Evolutionary conservation across 1,139 yeast genomes (phyloP).

Genomic region (Scheffersomyces parashehatae): DNA sequence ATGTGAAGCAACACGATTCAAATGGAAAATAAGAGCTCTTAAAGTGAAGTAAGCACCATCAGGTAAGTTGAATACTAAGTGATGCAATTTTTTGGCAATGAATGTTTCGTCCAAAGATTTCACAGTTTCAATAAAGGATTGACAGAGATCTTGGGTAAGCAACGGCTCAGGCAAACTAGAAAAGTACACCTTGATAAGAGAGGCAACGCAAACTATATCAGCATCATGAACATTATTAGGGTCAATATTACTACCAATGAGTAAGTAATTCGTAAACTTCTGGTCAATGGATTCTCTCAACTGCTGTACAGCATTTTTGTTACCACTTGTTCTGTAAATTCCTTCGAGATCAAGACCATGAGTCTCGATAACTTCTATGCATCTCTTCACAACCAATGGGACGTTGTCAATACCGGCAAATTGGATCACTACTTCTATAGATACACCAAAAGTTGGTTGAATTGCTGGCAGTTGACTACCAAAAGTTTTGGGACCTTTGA

Average conservation of each 20-base stretch:
- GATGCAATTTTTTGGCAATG: constrained; percentile 78
- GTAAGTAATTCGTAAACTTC: constrained; percentile 65
- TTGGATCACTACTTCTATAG: constrained; percentile 72
- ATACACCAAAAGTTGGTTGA: constrained; percentile 76
- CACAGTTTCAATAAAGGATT: constrained; percentile 70
- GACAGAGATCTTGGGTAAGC: constrained; percentile 56
- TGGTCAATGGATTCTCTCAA: constrained; percentile 71
- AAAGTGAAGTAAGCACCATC: constrained; percentile 95
- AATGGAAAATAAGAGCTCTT: constrained; percentile 79
- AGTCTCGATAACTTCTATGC: constrained; percentile 81
- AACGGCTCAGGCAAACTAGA: constrained; percentile 71
- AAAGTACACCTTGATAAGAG: constrained; percentile 68
- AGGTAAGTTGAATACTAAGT: constrained; percentile 83
- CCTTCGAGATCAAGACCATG: constrained; percentile 88
- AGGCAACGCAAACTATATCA: constrained; percentile 72
- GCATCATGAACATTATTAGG: constrained; percentile 57
- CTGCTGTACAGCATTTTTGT: constrained; percentile 69
- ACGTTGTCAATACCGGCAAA: constrained; percentile 85
- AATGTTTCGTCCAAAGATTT: constrained; percentile 51
- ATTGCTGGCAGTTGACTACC: constrained; percentile 23
- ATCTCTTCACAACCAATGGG: constrained; percentile 86
- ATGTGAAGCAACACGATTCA: constrained; percentile 69
- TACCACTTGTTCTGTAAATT: constrained; percentile 83
- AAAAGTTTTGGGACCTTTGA: constrained; percentile 47
- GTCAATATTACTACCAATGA: constrained; percentile 45